Base-by-base conservation (phyloP, 805 yeast genomes). In the Candida wancherniae region DNA sequence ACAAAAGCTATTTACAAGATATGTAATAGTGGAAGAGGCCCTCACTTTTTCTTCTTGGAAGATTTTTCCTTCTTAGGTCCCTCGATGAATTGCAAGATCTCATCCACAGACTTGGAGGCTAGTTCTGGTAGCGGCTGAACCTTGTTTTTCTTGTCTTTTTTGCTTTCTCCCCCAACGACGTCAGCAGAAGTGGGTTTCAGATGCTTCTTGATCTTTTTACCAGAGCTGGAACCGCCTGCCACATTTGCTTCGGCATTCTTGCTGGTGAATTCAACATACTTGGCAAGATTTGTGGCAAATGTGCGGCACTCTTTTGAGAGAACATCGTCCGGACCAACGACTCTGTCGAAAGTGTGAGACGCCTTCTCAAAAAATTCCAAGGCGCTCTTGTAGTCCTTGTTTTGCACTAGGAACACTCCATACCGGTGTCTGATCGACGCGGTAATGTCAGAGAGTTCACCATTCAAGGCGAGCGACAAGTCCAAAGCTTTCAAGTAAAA, bases 21-120 rank as follows among this genome's bases (percentile, higher is more conserved):
- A 29, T n/a, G n/a, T n/a, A n/a, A n/a, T n/a, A n/a, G n/a, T n/a
- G n/a, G n/a, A n/a, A n/a, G 19, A 9, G n/a, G 19, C 26, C 24
- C 21, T 34, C 24, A 27, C 14, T 38, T 33, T 30, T 37, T 37
- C 15, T 39, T 35, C 34, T 42, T 45, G 13, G 42, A 22, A 32
- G 39, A 41, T 42, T 58, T 55, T 29, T 55, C 55, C 12, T 26
- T 33, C 22, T 30, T 31, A 11, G 53, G 37, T 30, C 90, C 90
- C 53, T 79, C 81, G 48, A 84, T 80, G 50, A 76, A 84, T 38
- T 69, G 67, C 58, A 84, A 61, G 37, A 84, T 68, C 37, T 82
- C 94, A 32, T 81, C 90, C 31, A 84, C 71, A 12, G 85, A 75
- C 55, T 78, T 71, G 32, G 65, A 59, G 6, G 83, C 79, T 39